These are phyloP conservation scores for Porphyrellus cyaneotinctus DNA, from an alignment of 768 basidiomycete genomes.

Conservation along the genomic window DNA sequence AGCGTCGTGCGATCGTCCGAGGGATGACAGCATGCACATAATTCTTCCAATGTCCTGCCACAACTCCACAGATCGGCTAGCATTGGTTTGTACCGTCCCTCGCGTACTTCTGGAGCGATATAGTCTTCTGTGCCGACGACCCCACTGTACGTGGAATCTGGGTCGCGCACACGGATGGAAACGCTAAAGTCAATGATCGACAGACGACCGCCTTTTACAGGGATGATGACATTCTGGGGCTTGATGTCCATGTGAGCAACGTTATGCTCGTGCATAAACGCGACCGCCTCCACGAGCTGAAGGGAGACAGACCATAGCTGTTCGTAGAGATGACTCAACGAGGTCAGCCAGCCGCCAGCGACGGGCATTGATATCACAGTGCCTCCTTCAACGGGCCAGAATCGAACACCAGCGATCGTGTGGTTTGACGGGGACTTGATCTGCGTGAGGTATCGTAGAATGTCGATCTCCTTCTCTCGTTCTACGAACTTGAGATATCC, in stretches of 20 bases:
- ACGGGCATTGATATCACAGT: background rate
- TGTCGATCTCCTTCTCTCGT: conserved; percentile 1
- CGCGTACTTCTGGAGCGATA: background rate
- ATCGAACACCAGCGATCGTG: conserved; percentile 4
- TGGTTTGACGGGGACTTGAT: conserved; percentile 6
- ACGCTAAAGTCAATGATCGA: background rate
- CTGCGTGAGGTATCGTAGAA: conserved; percentile 4
- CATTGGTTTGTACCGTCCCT: background rate
- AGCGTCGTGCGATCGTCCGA: background rate
- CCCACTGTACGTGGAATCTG: background rate
- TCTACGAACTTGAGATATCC: conserved; percentile 12
- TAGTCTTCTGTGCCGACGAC: background rate
- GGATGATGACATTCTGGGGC: background rate
- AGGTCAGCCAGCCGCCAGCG: background rate
- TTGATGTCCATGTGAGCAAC: background rate
- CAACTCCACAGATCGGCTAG: background rate
- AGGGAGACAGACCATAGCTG: background rate
- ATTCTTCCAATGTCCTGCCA: background rate
- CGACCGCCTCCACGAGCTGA: background rate
- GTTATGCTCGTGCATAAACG: background rate
- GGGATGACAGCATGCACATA: background rate
- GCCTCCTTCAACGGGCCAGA: conserved; percentile 1
- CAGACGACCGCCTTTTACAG: background rate
- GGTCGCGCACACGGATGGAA: background rate
- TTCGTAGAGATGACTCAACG: background rate